Conservation (phyloP, 805 yeast genomes). For the Candida anglica region DNA sequence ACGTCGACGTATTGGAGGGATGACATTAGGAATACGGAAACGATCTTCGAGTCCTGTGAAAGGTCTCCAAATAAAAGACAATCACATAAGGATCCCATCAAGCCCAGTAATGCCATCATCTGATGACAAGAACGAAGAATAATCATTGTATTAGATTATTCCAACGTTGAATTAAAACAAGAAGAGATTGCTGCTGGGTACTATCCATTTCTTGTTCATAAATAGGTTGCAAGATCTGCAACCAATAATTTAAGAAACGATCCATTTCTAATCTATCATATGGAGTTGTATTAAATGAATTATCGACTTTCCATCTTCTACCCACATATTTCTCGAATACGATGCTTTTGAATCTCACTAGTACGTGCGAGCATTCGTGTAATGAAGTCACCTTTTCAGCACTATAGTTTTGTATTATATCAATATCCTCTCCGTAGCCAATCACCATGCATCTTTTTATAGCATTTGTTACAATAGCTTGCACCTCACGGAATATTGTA, state of each 20-base stretch:
- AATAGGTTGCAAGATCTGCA: conserved; percentile 35
- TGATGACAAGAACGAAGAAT: no score
- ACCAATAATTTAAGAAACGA: conserved; percentile 53
- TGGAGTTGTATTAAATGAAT: conserved; percentile 11
- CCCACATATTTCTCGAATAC: no score
- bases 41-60: no score
- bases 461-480: conserved; percentile 1
- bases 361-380: conserved; percentile 34
- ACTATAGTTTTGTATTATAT: conserved; percentile 44
- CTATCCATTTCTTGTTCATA: conserved; percentile 31
- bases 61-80: no score
- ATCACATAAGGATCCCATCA: no score
- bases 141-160: no score
- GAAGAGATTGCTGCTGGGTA: no score
- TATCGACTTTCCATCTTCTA: no score
- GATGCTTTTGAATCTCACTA: conserved; percentile 46
- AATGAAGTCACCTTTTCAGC: conserved; percentile 29
- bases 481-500: neutral
- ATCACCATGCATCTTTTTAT: conserved; percentile 36
- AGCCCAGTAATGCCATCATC: no score
- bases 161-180: no score
- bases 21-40: no score
- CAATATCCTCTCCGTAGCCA: conserved; percentile 57
- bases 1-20: no score
- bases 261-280: conserved; percentile 14